Evolutionary conservation across 1,139 yeast species (phyloP).

Genomic region (Kurtzmaniella quercitrusa): DNA sequence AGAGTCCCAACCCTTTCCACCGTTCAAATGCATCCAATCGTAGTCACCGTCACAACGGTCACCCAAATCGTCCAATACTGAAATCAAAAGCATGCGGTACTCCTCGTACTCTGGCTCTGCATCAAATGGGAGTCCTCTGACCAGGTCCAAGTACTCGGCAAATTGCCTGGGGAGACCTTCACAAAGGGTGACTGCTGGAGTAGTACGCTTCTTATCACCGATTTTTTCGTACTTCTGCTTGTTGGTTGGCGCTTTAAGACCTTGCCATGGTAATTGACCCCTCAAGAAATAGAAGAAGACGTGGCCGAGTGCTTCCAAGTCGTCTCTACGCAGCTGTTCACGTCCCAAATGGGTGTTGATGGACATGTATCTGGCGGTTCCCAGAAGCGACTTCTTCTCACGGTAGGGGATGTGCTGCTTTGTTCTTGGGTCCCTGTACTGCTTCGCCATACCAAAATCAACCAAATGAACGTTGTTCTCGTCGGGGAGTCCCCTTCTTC

Average conservation of each 20-base stretch:
- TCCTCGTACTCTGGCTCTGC: conserved; percentile 79
- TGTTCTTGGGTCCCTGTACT: conserved; percentile 57
- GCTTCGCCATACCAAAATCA: conserved; percentile 66
- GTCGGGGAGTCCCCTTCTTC: conserved; percentile 59
- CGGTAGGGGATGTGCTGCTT: conserved; percentile 59
- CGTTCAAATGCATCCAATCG: conserved; percentile 92
- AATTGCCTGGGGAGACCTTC: conserved; percentile 70
- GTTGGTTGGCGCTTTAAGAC: conserved; percentile 70
- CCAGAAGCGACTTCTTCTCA: conserved; percentile 59
- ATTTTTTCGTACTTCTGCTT: conserved; percentile 79
- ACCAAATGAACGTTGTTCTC: conserved; percentile 52
- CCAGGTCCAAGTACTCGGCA: conserved; percentile 71
- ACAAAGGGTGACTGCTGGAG: conserved; percentile 65
- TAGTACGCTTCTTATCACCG: conserved; percentile 72
- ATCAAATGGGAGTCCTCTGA: conserved; percentile 67
- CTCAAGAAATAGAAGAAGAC: conserved; percentile 59
- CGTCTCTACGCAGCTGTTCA: conserved; percentile 63
- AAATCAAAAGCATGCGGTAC: conserved; percentile 69
- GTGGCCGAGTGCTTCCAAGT: conserved; percentile 60
- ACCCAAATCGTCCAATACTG: conserved; percentile 67
- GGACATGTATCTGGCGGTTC: conserved; percentile 65
- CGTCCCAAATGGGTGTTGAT: conserved; percentile 62
- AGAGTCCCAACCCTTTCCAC: conserved; percentile 91
- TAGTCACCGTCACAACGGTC: conserved; percentile 80
- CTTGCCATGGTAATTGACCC: conserved; percentile 60